Conservation (phyloP, 441 rosid genomes). For the Gossypium davidsonii region DNA sequence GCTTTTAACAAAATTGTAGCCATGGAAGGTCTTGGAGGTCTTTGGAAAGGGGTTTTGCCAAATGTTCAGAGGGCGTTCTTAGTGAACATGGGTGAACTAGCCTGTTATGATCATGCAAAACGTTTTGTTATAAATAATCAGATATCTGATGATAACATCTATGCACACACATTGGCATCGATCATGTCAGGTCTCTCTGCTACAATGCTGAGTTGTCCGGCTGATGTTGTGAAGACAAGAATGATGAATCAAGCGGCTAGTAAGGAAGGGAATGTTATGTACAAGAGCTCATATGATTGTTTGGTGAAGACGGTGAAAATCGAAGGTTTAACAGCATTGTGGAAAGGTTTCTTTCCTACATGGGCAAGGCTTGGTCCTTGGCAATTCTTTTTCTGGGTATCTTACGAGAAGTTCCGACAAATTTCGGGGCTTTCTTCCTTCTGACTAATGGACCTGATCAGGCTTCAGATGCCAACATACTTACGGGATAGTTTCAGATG, state of each 20-base stretch:
- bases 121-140: slow-evolving; percentile 42
- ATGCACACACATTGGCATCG: slow-evolving; percentile 73
- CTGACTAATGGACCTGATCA: slow-evolving; percentile 20
- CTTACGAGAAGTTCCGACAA: slow-evolving; percentile 72
- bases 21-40: slow-evolving; percentile 56
- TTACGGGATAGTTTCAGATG: not conserved
- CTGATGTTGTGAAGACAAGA: slow-evolving; percentile 86
- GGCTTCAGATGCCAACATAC: not conserved
- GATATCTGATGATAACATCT: slow-evolving; percentile 56
- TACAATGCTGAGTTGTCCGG: slow-evolving; percentile 77
- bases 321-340: slow-evolving; percentile 67
- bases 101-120: slow-evolving; percentile 87
- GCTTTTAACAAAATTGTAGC: slow-evolving; percentile 50
- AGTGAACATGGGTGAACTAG: slow-evolving; percentile 88
- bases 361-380: slow-evolving; percentile 97
- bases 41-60: slow-evolving; percentile 87
- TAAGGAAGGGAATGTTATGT: slow-evolving; percentile 31
- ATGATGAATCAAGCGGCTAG: slow-evolving; percentile 61
- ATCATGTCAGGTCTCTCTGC: slow-evolving; percentile 75
- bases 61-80: slow-evolving; percentile 80
- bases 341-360: slow-evolving; percentile 87
- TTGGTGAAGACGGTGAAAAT: slow-evolving; percentile 62
- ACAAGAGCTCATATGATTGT: slow-evolving; percentile 64
- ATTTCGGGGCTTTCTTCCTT: slow-evolving; percentile 70
- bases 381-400: slow-evolving; percentile 94